Conservation (phyloP, 2,329 filamentous ascomycete species). For the Pseudogymnoascus sp. region DNA sequence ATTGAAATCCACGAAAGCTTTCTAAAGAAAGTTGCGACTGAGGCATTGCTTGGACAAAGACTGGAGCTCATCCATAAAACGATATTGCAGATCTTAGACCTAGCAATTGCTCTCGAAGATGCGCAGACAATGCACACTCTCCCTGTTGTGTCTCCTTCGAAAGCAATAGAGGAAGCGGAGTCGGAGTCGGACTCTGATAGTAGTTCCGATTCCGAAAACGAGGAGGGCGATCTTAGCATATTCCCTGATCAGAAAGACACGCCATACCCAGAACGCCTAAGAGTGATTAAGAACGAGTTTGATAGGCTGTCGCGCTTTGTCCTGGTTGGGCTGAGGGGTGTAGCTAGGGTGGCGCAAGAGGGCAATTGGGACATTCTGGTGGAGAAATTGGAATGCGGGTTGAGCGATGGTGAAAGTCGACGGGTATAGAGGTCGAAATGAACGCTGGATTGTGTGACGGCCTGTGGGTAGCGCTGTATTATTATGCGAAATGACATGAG, state of each 20-base stretch:
- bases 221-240: constrained; percentile 25
- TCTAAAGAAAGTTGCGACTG: constrained; percentile 52
- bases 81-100: constrained; percentile 67
- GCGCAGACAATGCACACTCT: constrained; percentile 36
- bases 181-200: constrained; percentile 26
- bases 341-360: constrained; percentile 66
- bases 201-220: constrained; percentile 16
- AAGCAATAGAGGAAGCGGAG: constrained; percentile 20
- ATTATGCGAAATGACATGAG: not conserved
- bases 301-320: constrained; percentile 62
- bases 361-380: constrained; percentile 72
- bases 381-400: constrained; percentile 61
- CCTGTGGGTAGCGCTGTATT: not conserved
- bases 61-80: constrained; percentile 63
- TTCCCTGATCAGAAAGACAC: constrained; percentile 26
- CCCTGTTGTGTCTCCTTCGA: constrained; percentile 15
- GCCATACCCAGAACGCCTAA: constrained; percentile 45
- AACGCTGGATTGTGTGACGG: not conserved
- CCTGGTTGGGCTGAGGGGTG: constrained; percentile 61
- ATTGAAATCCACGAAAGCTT: constrained; percentile 59
- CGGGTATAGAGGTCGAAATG: not conserved
- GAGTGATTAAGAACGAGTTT: constrained; percentile 53
- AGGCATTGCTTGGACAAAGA: constrained; percentile 61
- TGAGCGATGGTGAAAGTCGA: constrained; percentile 14
- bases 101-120: constrained; percentile 62